Conservation (phyloP, 345 rosid species). For the Geranium brycei region DNA sequence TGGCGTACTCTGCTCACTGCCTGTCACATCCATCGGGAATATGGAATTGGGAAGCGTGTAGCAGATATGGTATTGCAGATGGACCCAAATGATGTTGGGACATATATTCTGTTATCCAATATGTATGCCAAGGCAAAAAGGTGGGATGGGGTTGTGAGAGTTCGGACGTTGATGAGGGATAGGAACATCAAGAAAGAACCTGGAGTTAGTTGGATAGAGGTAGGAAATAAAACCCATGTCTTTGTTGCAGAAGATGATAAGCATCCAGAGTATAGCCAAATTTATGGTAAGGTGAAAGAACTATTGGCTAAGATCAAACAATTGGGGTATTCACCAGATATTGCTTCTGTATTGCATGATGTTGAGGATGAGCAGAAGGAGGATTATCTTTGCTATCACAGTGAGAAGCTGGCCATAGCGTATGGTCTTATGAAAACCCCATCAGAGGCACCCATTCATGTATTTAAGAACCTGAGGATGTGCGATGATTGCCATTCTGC, state of each 20-base stretch:
- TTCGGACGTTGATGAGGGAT: constrained; percentile 53
- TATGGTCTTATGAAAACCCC: constrained; percentile 65
- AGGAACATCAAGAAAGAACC: constrained; percentile 69
- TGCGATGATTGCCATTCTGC: constrained; percentile 88
- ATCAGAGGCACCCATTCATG: constrained; percentile 38
- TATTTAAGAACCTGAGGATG: constrained; percentile 65
- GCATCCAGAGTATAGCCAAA: constrained; percentile 50
- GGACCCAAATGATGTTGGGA: constrained; percentile 61
- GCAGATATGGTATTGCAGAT: constrained; percentile 35
- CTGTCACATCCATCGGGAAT: constrained; percentile 46
- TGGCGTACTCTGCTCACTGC: constrained; percentile 69
- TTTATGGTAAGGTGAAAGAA: constrained; percentile 45
- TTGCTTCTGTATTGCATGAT: constrained; percentile 47
- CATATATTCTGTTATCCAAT: constrained; percentile 44
- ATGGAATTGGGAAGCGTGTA: constrained; percentile 40
- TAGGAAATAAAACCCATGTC: constrained; percentile 37
- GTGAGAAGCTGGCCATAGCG: constrained; percentile 77
- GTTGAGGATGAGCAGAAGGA: constrained; percentile 83
- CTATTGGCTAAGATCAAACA: constrained; percentile 47
- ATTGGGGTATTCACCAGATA: constrained; percentile 57
- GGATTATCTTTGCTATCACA: constrained; percentile 54
- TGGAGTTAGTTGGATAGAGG: constrained; percentile 76
- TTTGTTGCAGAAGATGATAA: constrained; percentile 52
- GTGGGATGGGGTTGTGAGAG: constrained; percentile 58
- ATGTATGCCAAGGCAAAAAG: constrained; percentile 52